phyloP scores from a whole-genome alignment of 129 eudicot genomes.

The Ambrosia trifida region DNA sequence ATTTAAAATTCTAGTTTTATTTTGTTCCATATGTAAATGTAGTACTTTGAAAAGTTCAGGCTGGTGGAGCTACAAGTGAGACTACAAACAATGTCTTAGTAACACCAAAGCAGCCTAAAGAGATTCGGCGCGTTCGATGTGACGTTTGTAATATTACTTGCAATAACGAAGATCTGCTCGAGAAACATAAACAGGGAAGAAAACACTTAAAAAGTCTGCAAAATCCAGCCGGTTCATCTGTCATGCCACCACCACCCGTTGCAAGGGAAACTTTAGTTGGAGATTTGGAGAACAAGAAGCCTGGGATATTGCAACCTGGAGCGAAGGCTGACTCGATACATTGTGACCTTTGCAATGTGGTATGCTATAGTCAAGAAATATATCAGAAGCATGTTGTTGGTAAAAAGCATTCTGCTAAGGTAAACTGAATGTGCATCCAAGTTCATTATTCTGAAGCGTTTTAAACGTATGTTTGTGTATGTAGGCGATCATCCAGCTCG shows the following conservation, averaged over 20 bases:
- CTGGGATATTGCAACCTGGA: conserved; percentile 37
- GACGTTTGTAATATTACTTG: conserved; percentile 46
- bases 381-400: conserved; percentile 40
- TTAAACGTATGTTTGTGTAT: not conserved
- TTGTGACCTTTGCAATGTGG: conserved; percentile 45
- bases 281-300: conserved; percentile 38
- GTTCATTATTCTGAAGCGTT: not conserved
- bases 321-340: conserved; percentile 11
- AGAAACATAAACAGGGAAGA: conserved; percentile 42
- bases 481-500: conserved; percentile 22
- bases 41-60: conserved; percentile 17
- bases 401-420: conserved; percentile 49
- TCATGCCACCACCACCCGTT: conserved; percentile 13
- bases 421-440: not conserved
- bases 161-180: conserved; percentile 22
- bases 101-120: not conserved
- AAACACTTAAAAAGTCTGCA: conserved; percentile 38
- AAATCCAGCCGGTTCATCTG: conserved; percentile 10
- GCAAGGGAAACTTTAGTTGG: conserved; percentile 9
- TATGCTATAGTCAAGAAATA: conserved; percentile 39
- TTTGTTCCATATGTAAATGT: conserved; percentile 5
- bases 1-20: not conserved
- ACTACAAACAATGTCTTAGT: conserved; percentile 1
- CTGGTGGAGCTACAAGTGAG: not conserved
- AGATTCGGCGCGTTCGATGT: conserved; percentile 23